These are phyloP conservation scores for Pichia ethanolica DNA, from an alignment of 805 yeast genomes.

Conservation along the genomic window DNA sequence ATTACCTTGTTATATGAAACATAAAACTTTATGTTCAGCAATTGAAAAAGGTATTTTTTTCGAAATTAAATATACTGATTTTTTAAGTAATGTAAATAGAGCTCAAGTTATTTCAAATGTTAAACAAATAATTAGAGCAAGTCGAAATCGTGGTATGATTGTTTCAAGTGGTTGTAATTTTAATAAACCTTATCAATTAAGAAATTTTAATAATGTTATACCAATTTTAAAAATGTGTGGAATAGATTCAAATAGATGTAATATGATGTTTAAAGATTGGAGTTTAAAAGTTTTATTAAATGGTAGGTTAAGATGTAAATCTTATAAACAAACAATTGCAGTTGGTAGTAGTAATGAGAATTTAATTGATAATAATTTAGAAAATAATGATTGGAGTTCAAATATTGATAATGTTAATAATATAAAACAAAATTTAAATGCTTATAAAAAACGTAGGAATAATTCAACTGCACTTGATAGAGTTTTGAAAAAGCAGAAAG, in stretches of 20 bases:
- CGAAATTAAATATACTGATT: slow-evolving; percentile 64
- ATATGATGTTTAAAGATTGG: slow-evolving; percentile 48
- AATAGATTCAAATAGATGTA: slow-evolving; percentile 54
- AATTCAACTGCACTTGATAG: slow-evolving; percentile 12
- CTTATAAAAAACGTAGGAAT: slow-evolving; percentile 17
- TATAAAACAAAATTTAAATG: slow-evolving; percentile 12
- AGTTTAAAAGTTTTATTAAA: slow-evolving; percentile 61
- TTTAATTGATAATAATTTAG: slow-evolving; percentile 22
- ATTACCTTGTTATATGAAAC: slow-evolving; percentile 71
- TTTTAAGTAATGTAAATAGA: slow-evolving; percentile 36
- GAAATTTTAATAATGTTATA: slow-evolving; percentile 62
- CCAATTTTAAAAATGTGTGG: slow-evolving; percentile 66
- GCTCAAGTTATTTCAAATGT: slow-evolving; percentile 64
- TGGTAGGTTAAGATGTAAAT: slow-evolving; percentile 65
- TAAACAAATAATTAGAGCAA: slow-evolving; percentile 68
- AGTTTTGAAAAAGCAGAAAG: slow-evolving; percentile 13
- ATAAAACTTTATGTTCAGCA: slow-evolving; percentile 79
- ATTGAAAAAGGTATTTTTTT: slow-evolving; percentile 74
- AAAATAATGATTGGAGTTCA: slow-evolving; percentile 13
- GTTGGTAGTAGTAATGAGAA: slow-evolving; percentile 48
- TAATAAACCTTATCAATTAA: slow-evolving; percentile 39
- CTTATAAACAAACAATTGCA: slow-evolving; percentile 69
- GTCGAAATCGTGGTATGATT: slow-evolving; percentile 73
- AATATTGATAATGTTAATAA: slow-evolving; percentile 8
- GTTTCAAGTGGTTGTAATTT: slow-evolving; percentile 66